Percentiles rank a stretch among this genome's conserved stretches.
Evolutionary conservation across 805 yeast genomes (phyloP).

Genomic region (Kodamaea restingae): DNA sequence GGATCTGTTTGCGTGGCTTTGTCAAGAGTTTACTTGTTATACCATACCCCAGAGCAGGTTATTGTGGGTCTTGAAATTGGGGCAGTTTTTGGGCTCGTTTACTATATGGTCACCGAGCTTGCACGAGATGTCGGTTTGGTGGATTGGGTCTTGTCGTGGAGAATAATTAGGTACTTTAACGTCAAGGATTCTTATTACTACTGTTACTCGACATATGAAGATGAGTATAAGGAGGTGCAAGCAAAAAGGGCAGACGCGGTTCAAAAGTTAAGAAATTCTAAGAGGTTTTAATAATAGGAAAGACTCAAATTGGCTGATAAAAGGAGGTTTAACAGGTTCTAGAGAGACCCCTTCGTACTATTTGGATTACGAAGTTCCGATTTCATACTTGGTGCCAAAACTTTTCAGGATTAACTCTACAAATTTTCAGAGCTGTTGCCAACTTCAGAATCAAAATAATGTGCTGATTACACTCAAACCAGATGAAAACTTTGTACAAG

Average conservation of each 20-base stretch:
- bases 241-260: not conserved
- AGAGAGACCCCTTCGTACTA: no score
- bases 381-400: no score
- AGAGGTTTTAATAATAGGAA: not conserved
- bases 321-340: no score
- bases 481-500: no score
- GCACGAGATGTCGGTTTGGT: constrained; percentile 66
- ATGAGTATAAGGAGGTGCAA: constrained; percentile 35
- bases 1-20: constrained; percentile 49
- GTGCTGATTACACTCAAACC: no score
- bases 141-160: constrained; percentile 59
- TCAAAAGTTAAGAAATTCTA: not conserved
- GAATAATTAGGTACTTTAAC: constrained; percentile 46
- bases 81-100: constrained; percentile 49
- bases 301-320: no score
- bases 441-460: no score
- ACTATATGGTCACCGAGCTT: constrained; percentile 49
- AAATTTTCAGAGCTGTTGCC: no score
- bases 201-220: constrained; percentile 42
- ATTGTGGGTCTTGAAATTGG: constrained; percentile 70
- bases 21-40: constrained; percentile 73
- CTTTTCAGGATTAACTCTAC: no score
- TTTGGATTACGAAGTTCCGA: no score
- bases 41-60: constrained; percentile 75
- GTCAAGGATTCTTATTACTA: constrained; percentile 60